Evolutionary conservation across 1,284 basidiomycete species (phyloP).

Genomic region (Cryptococcus depauperatus): DNA sequence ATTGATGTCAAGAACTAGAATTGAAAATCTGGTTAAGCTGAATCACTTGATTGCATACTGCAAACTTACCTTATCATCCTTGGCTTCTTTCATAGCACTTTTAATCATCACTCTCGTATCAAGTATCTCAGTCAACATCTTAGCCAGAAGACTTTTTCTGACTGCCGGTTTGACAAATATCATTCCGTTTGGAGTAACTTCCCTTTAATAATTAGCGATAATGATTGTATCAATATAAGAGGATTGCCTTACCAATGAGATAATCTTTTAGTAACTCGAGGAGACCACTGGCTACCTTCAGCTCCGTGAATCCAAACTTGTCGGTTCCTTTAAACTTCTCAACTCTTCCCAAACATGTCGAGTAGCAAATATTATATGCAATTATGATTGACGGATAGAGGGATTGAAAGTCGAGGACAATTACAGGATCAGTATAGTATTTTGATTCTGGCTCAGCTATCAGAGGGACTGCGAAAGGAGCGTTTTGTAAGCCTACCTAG

Average conservation of each 20-base stretch:
- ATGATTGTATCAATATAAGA: too few species aligned
- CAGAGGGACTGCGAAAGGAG: slow-evolving; percentile 80
- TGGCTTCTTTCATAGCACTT: slow-evolving; percentile 77
- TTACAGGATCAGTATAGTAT: slow-evolving; percentile 83
- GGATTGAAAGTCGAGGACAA: slow-evolving; percentile 92
- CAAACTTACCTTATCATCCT: slow-evolving; percentile 59
- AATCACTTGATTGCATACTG: background rate
- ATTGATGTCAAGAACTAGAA: slow-evolving; percentile 61
- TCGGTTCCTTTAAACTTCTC: slow-evolving; percentile 73
- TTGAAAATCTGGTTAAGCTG: slow-evolving; percentile 7
- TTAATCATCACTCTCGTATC: slow-evolving; percentile 99
- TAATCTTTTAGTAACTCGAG: slow-evolving; percentile 63
- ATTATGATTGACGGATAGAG: slow-evolving; percentile 98
- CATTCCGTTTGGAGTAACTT: slow-evolving; percentile 90
- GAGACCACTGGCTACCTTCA: slow-evolving; percentile 62
- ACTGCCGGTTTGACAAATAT: slow-evolving; percentile 83
- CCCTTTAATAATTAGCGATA: background rate
- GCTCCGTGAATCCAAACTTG: slow-evolving; percentile 72
- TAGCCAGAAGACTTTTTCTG: slow-evolving; percentile 72
- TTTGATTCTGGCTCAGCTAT: slow-evolving; percentile 91
- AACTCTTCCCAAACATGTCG: slow-evolving; percentile 87
- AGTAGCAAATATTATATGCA: slow-evolving; percentile 95
- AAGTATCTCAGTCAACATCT: slow-evolving; percentile 88
- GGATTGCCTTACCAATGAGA: slow-evolving; percentile 54
- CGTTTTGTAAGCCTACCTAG: slow-evolving; percentile 91